Conservation (phyloP, 805 yeast species). For the Sporopachydermia quercuum region DNA sequence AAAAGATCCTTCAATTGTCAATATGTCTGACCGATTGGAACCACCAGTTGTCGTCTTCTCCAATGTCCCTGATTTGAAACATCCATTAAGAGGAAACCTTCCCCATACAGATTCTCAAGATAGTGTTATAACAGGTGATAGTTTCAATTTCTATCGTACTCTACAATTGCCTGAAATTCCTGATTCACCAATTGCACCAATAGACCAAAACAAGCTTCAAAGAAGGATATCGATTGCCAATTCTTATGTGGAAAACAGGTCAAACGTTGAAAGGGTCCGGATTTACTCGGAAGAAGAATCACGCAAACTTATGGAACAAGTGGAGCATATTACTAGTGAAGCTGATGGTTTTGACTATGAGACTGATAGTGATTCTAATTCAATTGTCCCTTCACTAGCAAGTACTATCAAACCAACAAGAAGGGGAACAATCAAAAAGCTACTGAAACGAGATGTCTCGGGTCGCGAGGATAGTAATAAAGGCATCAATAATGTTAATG, state of each 20-base stretch:
- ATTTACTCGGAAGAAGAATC: not conserved
- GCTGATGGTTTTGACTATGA: not conserved
- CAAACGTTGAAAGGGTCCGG: not conserved
- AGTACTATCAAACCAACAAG: not conserved
- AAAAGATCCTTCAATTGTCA: not conserved
- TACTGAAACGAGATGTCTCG: not conserved
- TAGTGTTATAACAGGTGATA: not conserved
- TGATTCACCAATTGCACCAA: not conserved
- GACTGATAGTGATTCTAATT: not conserved
- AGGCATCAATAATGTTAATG: no score
- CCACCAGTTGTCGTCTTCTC: not conserved
- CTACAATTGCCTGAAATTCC: conserved; percentile 3
- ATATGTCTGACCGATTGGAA: not conserved
- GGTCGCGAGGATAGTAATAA: not conserved
- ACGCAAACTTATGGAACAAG: no score
- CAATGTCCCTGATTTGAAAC: not conserved
- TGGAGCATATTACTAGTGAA: not conserved
- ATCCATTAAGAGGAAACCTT: not conserved
- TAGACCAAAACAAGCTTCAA: not conserved
- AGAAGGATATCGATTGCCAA: not conserved
- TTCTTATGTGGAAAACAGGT: not conserved
- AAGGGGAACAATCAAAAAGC: not conserved
- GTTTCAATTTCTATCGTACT: not conserved
- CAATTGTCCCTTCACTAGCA: not conserved
- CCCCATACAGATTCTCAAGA: not conserved